Conservation (phyloP, 306 rosid species). For the Fagus crenata region DNA sequence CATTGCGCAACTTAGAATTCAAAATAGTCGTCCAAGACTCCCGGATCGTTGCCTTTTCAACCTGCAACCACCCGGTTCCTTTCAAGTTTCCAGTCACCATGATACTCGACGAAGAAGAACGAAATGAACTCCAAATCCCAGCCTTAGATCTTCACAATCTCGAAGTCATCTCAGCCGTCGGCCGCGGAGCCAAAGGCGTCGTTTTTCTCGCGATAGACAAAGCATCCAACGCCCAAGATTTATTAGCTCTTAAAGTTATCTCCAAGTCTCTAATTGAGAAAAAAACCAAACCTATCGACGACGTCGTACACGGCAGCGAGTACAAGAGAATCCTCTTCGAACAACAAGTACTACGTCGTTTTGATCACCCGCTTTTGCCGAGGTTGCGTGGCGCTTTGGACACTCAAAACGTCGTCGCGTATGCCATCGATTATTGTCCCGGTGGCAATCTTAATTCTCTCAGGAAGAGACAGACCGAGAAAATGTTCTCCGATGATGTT, state of each 20-base stretch:
- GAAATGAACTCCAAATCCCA: not conserved
- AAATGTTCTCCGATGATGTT: slow-evolving; percentile 66
- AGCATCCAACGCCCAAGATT: slow-evolving; percentile 14
- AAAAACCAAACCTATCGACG: slow-evolving; percentile 28
- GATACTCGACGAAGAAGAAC: slow-evolving; percentile 18
- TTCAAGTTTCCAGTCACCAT: slow-evolving; percentile 27
- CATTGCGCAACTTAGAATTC: too few species aligned
- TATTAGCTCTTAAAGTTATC: slow-evolving; percentile 69
- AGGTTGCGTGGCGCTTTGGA: slow-evolving; percentile 57
- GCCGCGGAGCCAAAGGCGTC: slow-evolving; percentile 96
- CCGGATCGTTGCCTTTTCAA: too few species aligned
- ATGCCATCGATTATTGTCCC: slow-evolving; percentile 74
- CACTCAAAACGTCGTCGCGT: slow-evolving; percentile 56
- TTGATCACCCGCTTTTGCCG: slow-evolving; percentile 71
- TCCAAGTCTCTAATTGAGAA: slow-evolving; percentile 57
- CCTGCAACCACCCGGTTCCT: too few species aligned
- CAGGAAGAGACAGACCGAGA: slow-evolving; percentile 60
- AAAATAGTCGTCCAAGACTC: too few species aligned
- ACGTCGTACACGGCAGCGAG: slow-evolving; percentile 26
- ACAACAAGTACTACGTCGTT: slow-evolving; percentile 57
- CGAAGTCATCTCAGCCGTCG: slow-evolving; percentile 62
- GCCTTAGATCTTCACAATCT: slow-evolving; percentile 47
- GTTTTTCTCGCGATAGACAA: slow-evolving; percentile 56
- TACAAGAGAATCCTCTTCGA: slow-evolving; percentile 68
- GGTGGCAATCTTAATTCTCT: slow-evolving; percentile 75